Base-by-base conservation (phyloP, 345 rosid genomes). In the Aethionema arabicum region DNA sequence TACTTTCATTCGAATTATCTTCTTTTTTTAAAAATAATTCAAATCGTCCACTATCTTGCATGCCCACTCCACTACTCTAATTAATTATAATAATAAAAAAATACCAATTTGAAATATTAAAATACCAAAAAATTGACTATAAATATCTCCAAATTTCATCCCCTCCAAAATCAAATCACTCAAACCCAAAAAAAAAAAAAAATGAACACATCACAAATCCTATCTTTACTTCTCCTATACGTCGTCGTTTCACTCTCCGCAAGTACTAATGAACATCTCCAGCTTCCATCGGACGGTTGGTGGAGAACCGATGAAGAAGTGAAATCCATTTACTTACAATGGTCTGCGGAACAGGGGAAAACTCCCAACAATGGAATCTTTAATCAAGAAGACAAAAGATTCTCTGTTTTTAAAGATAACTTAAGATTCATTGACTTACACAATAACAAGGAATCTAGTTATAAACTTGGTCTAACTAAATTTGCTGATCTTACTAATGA, bases 401-500 rank as follows among this genome's bases (percentile, higher is more conserved):
- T 84, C 72, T 74, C 78, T 73, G 77, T 84, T 44, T 91, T 91
- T 48, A 86, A 88, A 74, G 98, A 91, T 37, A 91, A 91, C 63
- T 76, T 91, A 50, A 79, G 72, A 37, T 91, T 83, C 75, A 80
- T 86, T 8, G 96, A 91, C 39, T 71, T 76, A 54, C 95, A 80
- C 64, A 91, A 88, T 66, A 55, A 84, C 79, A 69, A 54, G 68
- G 78, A 82, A 78, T 77, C 43, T 53, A 72, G 84, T 3, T 91
- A 81, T 78, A 74, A 63, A 69, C 76, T 91, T 32, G 98, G 95
- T 5, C 70, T 91, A 65, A 88, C 78, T 76, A 82, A 47, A 63
- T 91, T 91, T 11, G 86, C 95, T 11, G 98, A 91, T 79, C 63
- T 91, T 27, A 84, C 90, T 32, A 88, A 91, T 67, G 85, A 82